A percentile compares a stretch with the other conserved stretches of the same genome.
Evolutionary conservation across 768 basidiomycete genomes (phyloP).

Genomic region (Mycena capillaripes): DNA sequence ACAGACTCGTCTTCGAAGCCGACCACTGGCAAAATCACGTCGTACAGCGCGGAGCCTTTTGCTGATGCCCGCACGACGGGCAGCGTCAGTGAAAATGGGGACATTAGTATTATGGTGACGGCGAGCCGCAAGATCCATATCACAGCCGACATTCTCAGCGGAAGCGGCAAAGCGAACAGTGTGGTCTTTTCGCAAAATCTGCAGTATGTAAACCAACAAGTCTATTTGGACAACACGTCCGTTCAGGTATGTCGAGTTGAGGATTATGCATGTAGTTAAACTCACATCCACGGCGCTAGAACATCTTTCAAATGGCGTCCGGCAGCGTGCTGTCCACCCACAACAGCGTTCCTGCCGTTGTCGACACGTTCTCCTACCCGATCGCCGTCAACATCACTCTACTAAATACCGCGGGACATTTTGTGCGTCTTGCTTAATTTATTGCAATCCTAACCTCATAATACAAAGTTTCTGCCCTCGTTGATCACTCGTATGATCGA

Average conservation of each 20-base stretch:
- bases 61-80: constrained; percentile 66
- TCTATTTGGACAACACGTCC: constrained; percentile 63
- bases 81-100: constrained; percentile 52
- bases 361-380: constrained; percentile 61
- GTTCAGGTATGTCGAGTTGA: constrained; percentile 49
- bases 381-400: constrained; percentile 60
- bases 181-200: constrained; percentile 76
- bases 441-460: constrained; percentile 13
- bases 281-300: no score
- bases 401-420: constrained; percentile 48
- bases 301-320: constrained; percentile 55
- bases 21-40: constrained; percentile 78
- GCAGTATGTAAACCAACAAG: constrained; percentile 73
- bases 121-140: constrained; percentile 71
- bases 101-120: constrained; percentile 73
- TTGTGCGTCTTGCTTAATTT: constrained; percentile 48
- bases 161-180: constrained; percentile 68
- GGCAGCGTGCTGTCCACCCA: constrained; percentile 56
- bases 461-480: constrained; percentile 59
- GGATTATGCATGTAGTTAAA: background rate
- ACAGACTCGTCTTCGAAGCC: constrained; percentile 71
- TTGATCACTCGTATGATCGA: constrained; percentile 82
- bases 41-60: constrained; percentile 70
- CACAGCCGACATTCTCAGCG: constrained; percentile 71
- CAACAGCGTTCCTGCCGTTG: constrained; percentile 54